A percentile compares a stretch with the other conserved stretches of the same genome.
phyloP scores from a whole-genome alignment of 805 yeast genomes.

The Ogataea chonburiensis region DNA sequence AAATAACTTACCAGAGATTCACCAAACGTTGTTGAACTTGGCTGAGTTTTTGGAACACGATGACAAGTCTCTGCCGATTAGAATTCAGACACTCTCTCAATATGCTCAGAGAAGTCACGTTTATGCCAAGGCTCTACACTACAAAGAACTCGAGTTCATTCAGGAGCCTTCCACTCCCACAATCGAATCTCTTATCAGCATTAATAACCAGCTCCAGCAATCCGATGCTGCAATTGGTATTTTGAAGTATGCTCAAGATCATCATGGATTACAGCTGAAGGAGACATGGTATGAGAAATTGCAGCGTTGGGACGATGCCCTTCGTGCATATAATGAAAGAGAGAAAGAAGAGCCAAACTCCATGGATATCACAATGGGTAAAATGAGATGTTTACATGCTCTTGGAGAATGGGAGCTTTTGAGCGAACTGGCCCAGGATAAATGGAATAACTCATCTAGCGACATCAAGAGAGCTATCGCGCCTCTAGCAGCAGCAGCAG shows the following conservation, averaged over 20 bases:
- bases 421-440: slow-evolving; percentile 77
- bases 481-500: slow-evolving; percentile 97
- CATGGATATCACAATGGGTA: slow-evolving; percentile 92
- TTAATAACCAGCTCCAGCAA: slow-evolving; percentile 92
- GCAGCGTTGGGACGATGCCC: slow-evolving; percentile 98
- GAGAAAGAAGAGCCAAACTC: slow-evolving; percentile 64
- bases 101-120: slow-evolving; percentile 96
- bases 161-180: slow-evolving; percentile 91
- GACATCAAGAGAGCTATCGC: slow-evolving; percentile 84
- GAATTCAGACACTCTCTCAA: slow-evolving; percentile 84
- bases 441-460: slow-evolving; percentile 74
- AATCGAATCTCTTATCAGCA: slow-evolving; percentile 86
- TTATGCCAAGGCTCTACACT: slow-evolving; percentile 94
- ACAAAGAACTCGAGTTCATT: slow-evolving; percentile 91
- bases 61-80: slow-evolving; percentile 88
- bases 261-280: slow-evolving; percentile 84
- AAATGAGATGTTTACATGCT: slow-evolving; percentile 96
- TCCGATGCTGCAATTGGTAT: slow-evolving; percentile 98
- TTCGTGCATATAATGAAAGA: slow-evolving; percentile 82
- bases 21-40: slow-evolving; percentile 81
- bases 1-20: slow-evolving; percentile 92
- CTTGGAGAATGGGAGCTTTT: slow-evolving; percentile 98
- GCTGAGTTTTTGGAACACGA: slow-evolving; percentile 98
- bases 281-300: slow-evolving; percentile 98
- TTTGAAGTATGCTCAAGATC: slow-evolving; percentile 87